A percentile compares a stretch with the other conserved stretches of the same genome.
These are phyloP conservation scores for Cercospora zeina DNA, from an alignment of 2,329 filamentous ascomycete species.

Conservation along the genomic window DNA sequence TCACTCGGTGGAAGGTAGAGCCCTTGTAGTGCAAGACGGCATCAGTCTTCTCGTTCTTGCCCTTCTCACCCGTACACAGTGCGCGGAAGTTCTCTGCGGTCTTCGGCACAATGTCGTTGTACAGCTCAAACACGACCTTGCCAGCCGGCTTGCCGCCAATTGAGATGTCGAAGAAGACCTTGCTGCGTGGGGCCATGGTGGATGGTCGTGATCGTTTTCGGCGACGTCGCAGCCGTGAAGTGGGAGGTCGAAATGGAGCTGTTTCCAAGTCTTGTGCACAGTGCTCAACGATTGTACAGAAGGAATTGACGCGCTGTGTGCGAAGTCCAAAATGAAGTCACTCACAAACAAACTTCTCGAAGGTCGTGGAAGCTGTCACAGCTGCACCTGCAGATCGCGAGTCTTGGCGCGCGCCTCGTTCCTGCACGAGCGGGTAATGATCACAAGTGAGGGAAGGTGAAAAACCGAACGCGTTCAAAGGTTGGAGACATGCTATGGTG, in stretches of 20 bases:
- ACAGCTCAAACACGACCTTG: constrained; percentile 82
- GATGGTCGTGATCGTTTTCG: background rate
- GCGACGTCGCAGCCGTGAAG: background rate
- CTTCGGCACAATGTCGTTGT: constrained; percentile 73
- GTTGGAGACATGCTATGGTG: background rate
- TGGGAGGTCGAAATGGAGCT: background rate
- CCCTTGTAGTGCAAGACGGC: constrained; percentile 91
- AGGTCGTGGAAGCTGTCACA: constrained; percentile 10
- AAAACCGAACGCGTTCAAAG: background rate
- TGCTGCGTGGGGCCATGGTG: constrained; percentile 55
- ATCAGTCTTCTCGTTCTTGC: constrained; percentile 69
- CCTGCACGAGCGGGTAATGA: background rate
- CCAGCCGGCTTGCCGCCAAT: constrained; percentile 73
- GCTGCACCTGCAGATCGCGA: constrained; percentile 11
- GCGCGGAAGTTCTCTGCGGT: constrained; percentile 95
- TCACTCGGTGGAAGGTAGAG: constrained; percentile 90
- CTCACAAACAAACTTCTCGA: constrained; percentile 3
- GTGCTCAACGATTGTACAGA: background rate
- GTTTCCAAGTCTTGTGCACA: background rate
- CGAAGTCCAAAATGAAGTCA: background rate
- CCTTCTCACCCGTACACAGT: constrained; percentile 94
- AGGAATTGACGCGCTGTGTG: background rate
- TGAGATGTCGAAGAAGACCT: constrained; percentile 91
- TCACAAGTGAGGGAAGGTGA: background rate
- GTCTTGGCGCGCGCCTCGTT: constrained; percentile 5